phyloP scores from a whole-genome alignment of 2,329 filamentous ascomycete species.

The Exutisphaerella laricina region DNA sequence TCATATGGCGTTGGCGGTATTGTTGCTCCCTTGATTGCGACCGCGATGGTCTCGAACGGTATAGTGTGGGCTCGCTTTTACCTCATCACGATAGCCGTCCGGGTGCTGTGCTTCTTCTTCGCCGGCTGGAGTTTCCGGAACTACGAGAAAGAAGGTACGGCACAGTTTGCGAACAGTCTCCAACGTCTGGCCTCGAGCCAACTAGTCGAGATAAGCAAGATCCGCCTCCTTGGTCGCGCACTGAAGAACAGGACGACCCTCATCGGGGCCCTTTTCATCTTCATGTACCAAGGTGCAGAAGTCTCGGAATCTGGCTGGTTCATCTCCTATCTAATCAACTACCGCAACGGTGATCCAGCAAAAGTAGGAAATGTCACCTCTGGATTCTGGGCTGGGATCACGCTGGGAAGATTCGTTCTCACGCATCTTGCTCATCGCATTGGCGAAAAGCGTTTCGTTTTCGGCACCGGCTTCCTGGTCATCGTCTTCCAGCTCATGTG shows the following conservation, averaged over 20 bases:
- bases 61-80: constrained; percentile 69
- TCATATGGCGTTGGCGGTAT: constrained; percentile 50
- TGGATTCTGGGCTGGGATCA: constrained; percentile 54
- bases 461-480: constrained; percentile 56
- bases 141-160: constrained; percentile 58
- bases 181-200: constrained; percentile 41
- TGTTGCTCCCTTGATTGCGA: constrained; percentile 67
- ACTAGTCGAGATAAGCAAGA: constrained; percentile 43
- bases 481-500: constrained; percentile 64
- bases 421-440: constrained; percentile 60
- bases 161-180: constrained; percentile 40
- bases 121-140: constrained; percentile 63
- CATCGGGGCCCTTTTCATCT: constrained; percentile 74
- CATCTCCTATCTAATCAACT: constrained; percentile 73
- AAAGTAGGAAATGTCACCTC: constrained; percentile 75
- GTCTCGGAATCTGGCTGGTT: constrained; percentile 83
- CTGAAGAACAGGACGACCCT: constrained; percentile 56
- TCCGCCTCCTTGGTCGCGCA: constrained; percentile 46
- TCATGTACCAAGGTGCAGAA: constrained; percentile 79
- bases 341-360: constrained; percentile 62
- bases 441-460: constrained; percentile 66
- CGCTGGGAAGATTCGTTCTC: constrained; percentile 57
- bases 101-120: constrained; percentile 52
- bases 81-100: constrained; percentile 56
- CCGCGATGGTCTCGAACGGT: constrained; percentile 59